Conservation (phyloP, 176 grass and related monocot species). For the Musa itinerans region DNA sequence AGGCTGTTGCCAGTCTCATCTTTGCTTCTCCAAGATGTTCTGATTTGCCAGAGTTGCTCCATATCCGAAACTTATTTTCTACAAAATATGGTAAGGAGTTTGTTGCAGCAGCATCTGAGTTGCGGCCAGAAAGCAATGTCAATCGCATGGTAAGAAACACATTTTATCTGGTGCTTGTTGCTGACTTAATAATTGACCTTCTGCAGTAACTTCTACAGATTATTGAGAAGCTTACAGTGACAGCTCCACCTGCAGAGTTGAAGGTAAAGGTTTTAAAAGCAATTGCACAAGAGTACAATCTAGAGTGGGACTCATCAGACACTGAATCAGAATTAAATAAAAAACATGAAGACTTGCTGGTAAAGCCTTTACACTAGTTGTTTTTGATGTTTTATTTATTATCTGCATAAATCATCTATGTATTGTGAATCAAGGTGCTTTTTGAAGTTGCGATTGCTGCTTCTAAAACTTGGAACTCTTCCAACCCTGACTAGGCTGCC, state of each 20-base stretch:
- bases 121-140: slow-evolving; percentile 71
- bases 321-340: slow-evolving; percentile 79
- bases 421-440: background rate
- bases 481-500: background rate
- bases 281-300: slow-evolving; percentile 68
- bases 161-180: slow-evolving; percentile 6
- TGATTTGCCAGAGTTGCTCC: slow-evolving; percentile 86
- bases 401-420: background rate
- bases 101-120: slow-evolving; percentile 62
- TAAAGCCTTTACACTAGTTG: slow-evolving; percentile 30
- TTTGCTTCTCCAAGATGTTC: slow-evolving; percentile 97
- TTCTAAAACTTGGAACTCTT: background rate
- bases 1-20: slow-evolving; percentile 83
- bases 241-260: slow-evolving; percentile 64
- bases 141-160: slow-evolving; percentile 83
- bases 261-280: slow-evolving; percentile 79
- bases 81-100: slow-evolving; percentile 98
- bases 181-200: background rate
- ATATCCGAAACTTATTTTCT: slow-evolving; percentile 73
- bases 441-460: background rate
- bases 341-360: slow-evolving; percentile 95
- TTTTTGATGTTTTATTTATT: background rate
- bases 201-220: slow-evolving; percentile 39
- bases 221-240: slow-evolving; percentile 97
- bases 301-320: slow-evolving; percentile 87